phyloP scores from a whole-genome alignment of 169 alveolate genomes.

The Eimeria necatrix region DNA sequence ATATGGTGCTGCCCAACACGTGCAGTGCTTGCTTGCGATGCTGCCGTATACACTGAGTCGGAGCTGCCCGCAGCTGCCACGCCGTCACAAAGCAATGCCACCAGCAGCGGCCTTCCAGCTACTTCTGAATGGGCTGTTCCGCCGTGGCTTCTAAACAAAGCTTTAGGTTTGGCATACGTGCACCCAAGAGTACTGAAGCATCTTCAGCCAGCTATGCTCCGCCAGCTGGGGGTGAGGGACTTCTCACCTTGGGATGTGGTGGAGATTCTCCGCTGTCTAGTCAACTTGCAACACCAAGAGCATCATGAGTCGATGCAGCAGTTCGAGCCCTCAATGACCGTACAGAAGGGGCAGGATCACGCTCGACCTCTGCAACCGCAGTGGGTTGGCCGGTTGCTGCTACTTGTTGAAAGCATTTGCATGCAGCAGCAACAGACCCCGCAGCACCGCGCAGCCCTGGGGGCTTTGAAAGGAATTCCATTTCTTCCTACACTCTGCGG shows the following conservation, averaged over 20 bases:
- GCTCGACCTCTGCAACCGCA: slow-evolving; percentile 37
- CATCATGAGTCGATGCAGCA: background rate
- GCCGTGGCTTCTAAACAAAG: slow-evolving; percentile 55
- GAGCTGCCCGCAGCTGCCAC: slow-evolving; percentile 22
- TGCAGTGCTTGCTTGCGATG: slow-evolving; percentile 41
- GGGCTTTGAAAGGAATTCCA: slow-evolving; percentile 36
- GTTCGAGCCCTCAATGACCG: background rate
- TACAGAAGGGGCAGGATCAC: slow-evolving; percentile 5
- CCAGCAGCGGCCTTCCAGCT: background rate
- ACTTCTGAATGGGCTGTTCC: slow-evolving; percentile 24
- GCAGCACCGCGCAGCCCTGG: slow-evolving; percentile 66
- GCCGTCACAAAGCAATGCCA: background rate
- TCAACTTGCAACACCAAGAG: slow-evolving; percentile 34
- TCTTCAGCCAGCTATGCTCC: background rate
- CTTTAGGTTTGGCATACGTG: slow-evolving; percentile 43
- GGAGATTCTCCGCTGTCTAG: slow-evolving; percentile 58
- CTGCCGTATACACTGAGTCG: background rate
- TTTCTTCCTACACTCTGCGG: slow-evolving; percentile 73
- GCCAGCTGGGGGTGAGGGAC: slow-evolving; percentile 64
- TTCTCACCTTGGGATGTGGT: slow-evolving; percentile 71
- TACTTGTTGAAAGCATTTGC: slow-evolving; percentile 44
- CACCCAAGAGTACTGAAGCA: slow-evolving; percentile 66
- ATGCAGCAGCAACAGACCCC: background rate
- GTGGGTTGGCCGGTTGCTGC: slow-evolving; percentile 67
- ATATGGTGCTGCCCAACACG: slow-evolving; percentile 58